Conservation (phyloP, 2,329 filamentous ascomycete genomes). For the Trichoderma cornu-damae region DNA sequence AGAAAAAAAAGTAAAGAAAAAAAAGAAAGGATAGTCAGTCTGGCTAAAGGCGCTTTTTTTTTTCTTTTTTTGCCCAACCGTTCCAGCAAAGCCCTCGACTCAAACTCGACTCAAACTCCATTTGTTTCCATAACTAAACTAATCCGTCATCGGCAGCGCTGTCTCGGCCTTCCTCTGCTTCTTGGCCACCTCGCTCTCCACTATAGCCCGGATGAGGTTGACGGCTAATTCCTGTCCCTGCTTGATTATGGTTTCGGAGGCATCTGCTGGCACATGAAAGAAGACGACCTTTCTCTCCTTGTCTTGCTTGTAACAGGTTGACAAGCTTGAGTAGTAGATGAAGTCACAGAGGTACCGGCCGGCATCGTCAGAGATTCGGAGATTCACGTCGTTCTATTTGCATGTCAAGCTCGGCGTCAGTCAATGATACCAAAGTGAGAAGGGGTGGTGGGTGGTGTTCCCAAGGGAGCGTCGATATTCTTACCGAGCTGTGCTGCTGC, state of each 20-base stretch:
- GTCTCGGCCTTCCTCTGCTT: constrained; percentile 19
- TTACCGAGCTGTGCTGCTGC: constrained; percentile 47
- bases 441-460: too few species aligned
- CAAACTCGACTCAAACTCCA: too few species aligned
- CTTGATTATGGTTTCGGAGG: constrained; percentile 44
- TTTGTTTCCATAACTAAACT: too few species aligned
- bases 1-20: too few species aligned
- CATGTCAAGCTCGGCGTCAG: not conserved
- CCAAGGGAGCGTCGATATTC: constrained; percentile 21
- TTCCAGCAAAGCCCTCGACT: not conserved
- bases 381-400: constrained; percentile 36
- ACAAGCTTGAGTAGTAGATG: constrained; percentile 66
- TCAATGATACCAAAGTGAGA: not conserved
- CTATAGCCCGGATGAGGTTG: constrained; percentile 53
- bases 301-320: constrained; percentile 47
- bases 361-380: constrained; percentile 62
- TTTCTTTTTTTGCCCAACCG: too few species aligned
- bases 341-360: constrained; percentile 74
- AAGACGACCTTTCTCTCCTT: constrained; percentile 56
- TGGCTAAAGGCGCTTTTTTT: too few species aligned
- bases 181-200: constrained; percentile 43
- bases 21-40: too few species aligned
- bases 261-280: constrained; percentile 64
- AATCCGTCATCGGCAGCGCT: too few species aligned
- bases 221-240: constrained; percentile 49